These are phyloP conservation scores for Globisporangium nagaii DNA, from an alignment of 352 stramenopile species.

Conservation along the genomic window DNA sequence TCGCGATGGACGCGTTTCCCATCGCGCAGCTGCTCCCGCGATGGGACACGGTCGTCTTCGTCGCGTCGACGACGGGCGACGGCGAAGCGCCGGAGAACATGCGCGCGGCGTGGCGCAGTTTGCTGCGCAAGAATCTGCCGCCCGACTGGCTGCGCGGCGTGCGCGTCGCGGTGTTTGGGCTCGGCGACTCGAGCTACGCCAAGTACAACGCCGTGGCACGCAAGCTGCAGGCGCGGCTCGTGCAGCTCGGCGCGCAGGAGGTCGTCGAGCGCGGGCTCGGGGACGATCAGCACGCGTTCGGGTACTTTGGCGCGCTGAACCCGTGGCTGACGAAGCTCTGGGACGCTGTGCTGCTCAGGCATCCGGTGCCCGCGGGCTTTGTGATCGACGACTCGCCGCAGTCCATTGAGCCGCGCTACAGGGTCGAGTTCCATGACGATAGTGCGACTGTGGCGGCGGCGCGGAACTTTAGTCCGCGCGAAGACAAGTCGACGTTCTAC, in stretches of 20 bases:
- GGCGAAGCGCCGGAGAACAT: slow-evolving; percentile 91
- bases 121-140: slow-evolving; percentile 82
- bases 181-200: slow-evolving; percentile 90
- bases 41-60: slow-evolving; percentile 77
- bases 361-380: slow-evolving; percentile 47
- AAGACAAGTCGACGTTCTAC: slow-evolving; percentile 51
- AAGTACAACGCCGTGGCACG: slow-evolving; percentile 91
- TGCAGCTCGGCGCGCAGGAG: slow-evolving; percentile 80
- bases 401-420: slow-evolving; percentile 43
- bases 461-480: slow-evolving; percentile 17
- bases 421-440: slow-evolving; percentile 22
- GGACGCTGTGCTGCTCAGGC: slow-evolving; percentile 36
- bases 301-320: slow-evolving; percentile 82
- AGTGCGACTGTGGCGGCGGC: slow-evolving; percentile 3
- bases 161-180: slow-evolving; percentile 85
- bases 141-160: slow-evolving; percentile 61
- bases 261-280: slow-evolving; percentile 73
- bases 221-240: slow-evolving; percentile 75
- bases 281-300: slow-evolving; percentile 86
- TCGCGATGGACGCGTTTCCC: slow-evolving; percentile 67
- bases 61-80: slow-evolving; percentile 90
- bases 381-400: slow-evolving; percentile 62
- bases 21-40: slow-evolving; percentile 41
- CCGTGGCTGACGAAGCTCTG: slow-evolving; percentile 79
- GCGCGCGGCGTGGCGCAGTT: slow-evolving; percentile 71